Conservation (phyloP, 2,329 filamentous ascomycete species). For the Lecanoromycetidae sp. region DNA sequence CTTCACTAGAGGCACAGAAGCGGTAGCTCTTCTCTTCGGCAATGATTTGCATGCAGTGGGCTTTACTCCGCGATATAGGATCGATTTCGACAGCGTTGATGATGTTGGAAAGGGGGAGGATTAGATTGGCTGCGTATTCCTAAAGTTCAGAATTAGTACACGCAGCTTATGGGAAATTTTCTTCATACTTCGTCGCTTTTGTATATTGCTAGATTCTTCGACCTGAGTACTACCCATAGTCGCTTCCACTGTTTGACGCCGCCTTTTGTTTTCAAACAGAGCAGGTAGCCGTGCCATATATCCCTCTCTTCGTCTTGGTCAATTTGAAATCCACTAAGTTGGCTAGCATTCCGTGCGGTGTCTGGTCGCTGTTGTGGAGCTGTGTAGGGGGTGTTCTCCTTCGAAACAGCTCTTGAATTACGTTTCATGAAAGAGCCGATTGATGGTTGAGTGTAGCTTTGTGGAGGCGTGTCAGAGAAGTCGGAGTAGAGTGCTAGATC, state of each 20-base stretch:
- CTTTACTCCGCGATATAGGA: conserved; percentile 70
- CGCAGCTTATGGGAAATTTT: not conserved
- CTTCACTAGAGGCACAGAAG: conserved; percentile 68
- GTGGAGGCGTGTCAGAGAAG: conserved; percentile 55
- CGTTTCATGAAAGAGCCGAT: conserved; percentile 8
- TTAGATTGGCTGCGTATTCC: conserved; percentile 77
- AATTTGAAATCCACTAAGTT: conserved; percentile 45
- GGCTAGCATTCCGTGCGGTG: conserved; percentile 43
- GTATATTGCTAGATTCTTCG: conserved; percentile 76
- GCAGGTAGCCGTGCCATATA: conserved; percentile 87
- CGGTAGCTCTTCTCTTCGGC: conserved; percentile 77
- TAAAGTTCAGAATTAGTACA: conserved; percentile 26
- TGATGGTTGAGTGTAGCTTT: conserved; percentile 8
- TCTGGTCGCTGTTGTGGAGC: conserved; percentile 10
- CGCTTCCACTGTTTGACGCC: conserved; percentile 91
- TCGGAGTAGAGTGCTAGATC: conserved; percentile 73
- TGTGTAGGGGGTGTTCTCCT: conserved; percentile 3
- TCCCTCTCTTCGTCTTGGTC: conserved; percentile 70
- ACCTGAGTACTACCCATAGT: conserved; percentile 81
- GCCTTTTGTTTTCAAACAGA: conserved; percentile 67
- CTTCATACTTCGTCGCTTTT: conserved; percentile 56
- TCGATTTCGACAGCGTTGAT: conserved; percentile 91
- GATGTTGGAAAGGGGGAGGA: conserved; percentile 65
- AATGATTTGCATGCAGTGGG: conserved; percentile 82
- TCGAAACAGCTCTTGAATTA: conserved; percentile 4